Base-by-base conservation (phyloP, 78 protist genomes). In the Guillardia theta region DNA sequence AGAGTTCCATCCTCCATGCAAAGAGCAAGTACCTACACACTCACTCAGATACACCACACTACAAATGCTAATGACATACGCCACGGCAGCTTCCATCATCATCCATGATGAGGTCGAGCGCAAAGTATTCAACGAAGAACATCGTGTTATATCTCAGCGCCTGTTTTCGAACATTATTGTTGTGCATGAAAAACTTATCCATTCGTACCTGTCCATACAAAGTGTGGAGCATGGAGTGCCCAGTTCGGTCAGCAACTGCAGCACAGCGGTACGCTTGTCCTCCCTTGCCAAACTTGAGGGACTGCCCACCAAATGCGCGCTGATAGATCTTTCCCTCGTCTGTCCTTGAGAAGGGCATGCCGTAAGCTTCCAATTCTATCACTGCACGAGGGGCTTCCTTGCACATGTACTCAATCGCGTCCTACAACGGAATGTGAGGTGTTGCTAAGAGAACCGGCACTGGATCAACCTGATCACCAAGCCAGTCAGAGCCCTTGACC, bases 231-330 rank as follows among this genome's bases (percentile, higher is more conserved):
- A 99, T 95, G 30, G 99, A 98, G 95, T 99, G 99, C 18, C 99
- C 99, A 6, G 99, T 99, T n/a, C 99, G 97, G 96, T 99, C 99
- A 4, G 99, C 99, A 21, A 98, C 99, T 24, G 98, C 97, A n/a
- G 98, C 97, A 95, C 98, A 97, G 33, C 99, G 98, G 48, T 95
- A 92, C 24, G 99, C 99, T 48, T 96, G 98, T 0, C 98, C 97
- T 10, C 93, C 96, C 53, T 96, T 95, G 77, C 97, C 98, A 43
- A 33, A 97, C 39, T 96, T 5, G 48, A 95, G 70, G 19, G 94
- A 77, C 94, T 98, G 98, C 36, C 99, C 99, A 24, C 99, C 99
- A 62, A 97, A 97, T 22, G 98, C 95, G 47, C 98, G 97, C 96
- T 98, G 98, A 62, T 97, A 98, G 95, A 98, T 97, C 43, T 80